Conservation (phyloP, 1,139 yeast species). For the Pichia sp. region DNA sequence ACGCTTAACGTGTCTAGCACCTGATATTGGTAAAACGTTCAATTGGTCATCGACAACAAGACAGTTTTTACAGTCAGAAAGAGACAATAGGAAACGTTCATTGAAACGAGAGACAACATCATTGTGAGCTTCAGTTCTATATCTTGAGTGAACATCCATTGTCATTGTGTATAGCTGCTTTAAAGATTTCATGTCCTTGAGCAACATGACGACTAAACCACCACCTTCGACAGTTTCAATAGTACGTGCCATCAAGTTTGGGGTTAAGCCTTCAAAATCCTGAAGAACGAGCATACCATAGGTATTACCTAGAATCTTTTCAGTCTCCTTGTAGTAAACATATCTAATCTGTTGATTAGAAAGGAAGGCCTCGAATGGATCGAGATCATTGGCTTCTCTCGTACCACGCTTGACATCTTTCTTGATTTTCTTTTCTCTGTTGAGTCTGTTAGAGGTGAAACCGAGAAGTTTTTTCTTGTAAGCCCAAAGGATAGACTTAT, state of each 20-base stretch:
- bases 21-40: slow-evolving; percentile 91
- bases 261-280: slow-evolving; percentile 95
- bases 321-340: slow-evolving; percentile 95
- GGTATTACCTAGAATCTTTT: slow-evolving; percentile 93
- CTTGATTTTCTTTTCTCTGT: slow-evolving; percentile 87
- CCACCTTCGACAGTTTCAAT: slow-evolving; percentile 99
- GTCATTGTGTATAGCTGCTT: slow-evolving; percentile 96
- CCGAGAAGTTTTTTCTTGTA: slow-evolving; percentile 90
- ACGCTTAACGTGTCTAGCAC: slow-evolving; percentile 82
- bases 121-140: slow-evolving; percentile 94
- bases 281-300: slow-evolving; percentile 97
- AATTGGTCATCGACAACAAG: slow-evolving; percentile 94
- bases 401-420: slow-evolving; percentile 91
- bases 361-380: slow-evolving; percentile 96
- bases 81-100: slow-evolving; percentile 84
- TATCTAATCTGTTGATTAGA: slow-evolving; percentile 91
- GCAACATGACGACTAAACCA: slow-evolving; percentile 81
- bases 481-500: slow-evolving; percentile 97
- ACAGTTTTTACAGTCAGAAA: slow-evolving; percentile 80
- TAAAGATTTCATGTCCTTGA: slow-evolving; percentile 89
- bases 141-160: slow-evolving; percentile 94
- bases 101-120: slow-evolving; percentile 97
- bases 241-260: slow-evolving; percentile 91
- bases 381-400: slow-evolving; percentile 90
- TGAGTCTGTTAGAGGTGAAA: slow-evolving; percentile 91